Evolutionary conservation across 257 asterid genomes (phyloP).

Genomic region (Parsonsia alboflavescens): DNA sequence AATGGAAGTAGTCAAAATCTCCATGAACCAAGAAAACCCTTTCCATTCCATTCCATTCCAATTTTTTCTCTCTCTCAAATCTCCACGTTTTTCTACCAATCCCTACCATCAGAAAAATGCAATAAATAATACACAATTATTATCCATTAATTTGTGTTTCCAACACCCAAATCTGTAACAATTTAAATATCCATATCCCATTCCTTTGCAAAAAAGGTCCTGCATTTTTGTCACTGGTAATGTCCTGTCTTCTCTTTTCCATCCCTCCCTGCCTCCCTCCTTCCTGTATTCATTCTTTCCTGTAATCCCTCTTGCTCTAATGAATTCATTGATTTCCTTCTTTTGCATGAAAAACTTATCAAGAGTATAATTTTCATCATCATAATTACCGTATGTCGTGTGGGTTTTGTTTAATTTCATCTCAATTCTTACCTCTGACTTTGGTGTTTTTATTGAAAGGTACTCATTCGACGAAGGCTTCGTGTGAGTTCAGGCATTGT

Average conservation of each 20-base stretch:
- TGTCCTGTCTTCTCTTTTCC: background rate
- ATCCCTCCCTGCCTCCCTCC: background rate
- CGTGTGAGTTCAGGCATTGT: constrained; percentile 15
- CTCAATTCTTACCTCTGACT: constrained; percentile 1
- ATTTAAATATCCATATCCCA: constrained; percentile 9
- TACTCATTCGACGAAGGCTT: constrained; percentile 5
- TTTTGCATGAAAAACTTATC: background rate
- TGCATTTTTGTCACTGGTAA: constrained; percentile 24
- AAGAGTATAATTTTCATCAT: background rate
- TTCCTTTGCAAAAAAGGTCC: constrained; percentile 11
- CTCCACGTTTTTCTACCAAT: constrained; percentile 7
- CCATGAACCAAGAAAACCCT: background rate
- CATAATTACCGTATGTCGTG: background rate
- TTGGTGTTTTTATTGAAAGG: background rate
- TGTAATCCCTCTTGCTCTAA: background rate
- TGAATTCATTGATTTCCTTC: background rate
- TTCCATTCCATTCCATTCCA: background rate
- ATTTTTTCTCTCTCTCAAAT: background rate
- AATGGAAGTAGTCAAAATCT: background rate
- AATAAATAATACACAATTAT: background rate
- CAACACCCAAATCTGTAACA: constrained; percentile 4
- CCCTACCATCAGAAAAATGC: background rate
- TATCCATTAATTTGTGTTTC: constrained; percentile 14
- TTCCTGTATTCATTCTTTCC: background rate
- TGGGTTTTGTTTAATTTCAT: background rate